Base-by-base conservation (phyloP, 345 rosid species). In the Dipteronia dyeriana region DNA sequence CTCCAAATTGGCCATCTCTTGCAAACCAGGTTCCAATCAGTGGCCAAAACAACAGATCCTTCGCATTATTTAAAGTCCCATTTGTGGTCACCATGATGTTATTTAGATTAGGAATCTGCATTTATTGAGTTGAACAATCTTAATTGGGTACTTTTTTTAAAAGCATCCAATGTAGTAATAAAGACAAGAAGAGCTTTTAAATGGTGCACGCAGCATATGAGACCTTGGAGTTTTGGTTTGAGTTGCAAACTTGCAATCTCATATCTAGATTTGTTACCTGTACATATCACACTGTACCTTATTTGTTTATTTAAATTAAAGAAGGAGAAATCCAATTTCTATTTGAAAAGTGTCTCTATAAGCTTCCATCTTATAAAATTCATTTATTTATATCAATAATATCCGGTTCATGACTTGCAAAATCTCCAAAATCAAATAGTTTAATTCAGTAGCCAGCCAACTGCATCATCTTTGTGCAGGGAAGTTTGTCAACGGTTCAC, bases 401-500 rank as follows among this genome's bases (percentile, higher is more conserved):
- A 68, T 62, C 13, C 61, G 8, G 51, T 45, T 20, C 66, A 56
- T 22, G 82, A 72, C 80, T 70, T 47, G 79, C 84, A 73, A 71
- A 56, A 77, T 74, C 77, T 73, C 49, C n/a, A 26, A 77, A 68
- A 69, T 78, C 73, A 22, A 74, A 34, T 79, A 69, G 76, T 79
- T 81, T 65, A 80, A 56, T 67, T 11, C 26, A 25, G 22, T 16
- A 20, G 70, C 74, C 76, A 20, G 67, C 79, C 71, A 74, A 77
- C 80, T 11, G 7, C 68, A 49, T 53, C 77, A 49, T 53, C 77
- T 76, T 45, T 60, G 16, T 26, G 75, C 64, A 67, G 73, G 0
- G 6, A 49, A 51, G 78, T 54, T 68, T 75, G 84, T 86, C 82
- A 80, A 81, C 68, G 68, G 69, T 76, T 82, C 73, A 65, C 60